phyloP scores from a whole-genome alignment of 768 basidiomycete genomes.

The Amanita thiersii region DNA sequence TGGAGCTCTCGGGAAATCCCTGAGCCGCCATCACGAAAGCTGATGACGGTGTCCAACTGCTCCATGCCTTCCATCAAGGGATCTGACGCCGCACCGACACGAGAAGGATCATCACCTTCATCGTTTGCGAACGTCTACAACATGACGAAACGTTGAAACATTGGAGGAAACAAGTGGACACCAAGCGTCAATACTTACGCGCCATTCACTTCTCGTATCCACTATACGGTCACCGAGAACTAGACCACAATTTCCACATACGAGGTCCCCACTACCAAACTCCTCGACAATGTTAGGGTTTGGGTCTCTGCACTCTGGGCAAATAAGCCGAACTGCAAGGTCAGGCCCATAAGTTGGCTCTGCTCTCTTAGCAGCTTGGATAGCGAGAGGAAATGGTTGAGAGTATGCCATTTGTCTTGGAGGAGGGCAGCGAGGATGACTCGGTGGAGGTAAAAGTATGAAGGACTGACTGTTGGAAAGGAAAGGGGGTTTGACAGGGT shows the following conservation, averaged over 20 bases:
- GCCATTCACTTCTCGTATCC: slow-evolving; percentile 97
- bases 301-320: slow-evolving; percentile 91
- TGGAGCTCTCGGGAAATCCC: slow-evolving; percentile 90
- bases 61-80: slow-evolving; percentile 92
- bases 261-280: slow-evolving; percentile 95
- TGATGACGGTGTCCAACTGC: slow-evolving; percentile 91
- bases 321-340: slow-evolving; percentile 83
- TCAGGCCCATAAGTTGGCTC: slow-evolving; percentile 71
- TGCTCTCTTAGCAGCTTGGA: slow-evolving; percentile 41
- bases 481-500: neutral
- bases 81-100: slow-evolving; percentile 95
- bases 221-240: slow-evolving; percentile 95
- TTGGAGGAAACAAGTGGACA: slow-evolving; percentile 3
- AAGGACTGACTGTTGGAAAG: slow-evolving; percentile 1
- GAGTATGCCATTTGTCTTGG: slow-evolving; percentile 52
- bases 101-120: slow-evolving; percentile 98
- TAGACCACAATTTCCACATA: slow-evolving; percentile 88
- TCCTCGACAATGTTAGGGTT: slow-evolving; percentile 95
- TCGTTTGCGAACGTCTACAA: slow-evolving; percentile 95
- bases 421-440: slow-evolving; percentile 15
- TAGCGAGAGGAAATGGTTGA: slow-evolving; percentile 77
- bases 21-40: slow-evolving; percentile 90
- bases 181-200: slow-evolving; percentile 47
- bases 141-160: neutral
- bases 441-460: neutral